Percentiles rank a stretch among this genome's conserved stretches.
phyloP scores from a whole-genome alignment of 352 stramenopile genomes.

The Globisporangium yorkense region DNA sequence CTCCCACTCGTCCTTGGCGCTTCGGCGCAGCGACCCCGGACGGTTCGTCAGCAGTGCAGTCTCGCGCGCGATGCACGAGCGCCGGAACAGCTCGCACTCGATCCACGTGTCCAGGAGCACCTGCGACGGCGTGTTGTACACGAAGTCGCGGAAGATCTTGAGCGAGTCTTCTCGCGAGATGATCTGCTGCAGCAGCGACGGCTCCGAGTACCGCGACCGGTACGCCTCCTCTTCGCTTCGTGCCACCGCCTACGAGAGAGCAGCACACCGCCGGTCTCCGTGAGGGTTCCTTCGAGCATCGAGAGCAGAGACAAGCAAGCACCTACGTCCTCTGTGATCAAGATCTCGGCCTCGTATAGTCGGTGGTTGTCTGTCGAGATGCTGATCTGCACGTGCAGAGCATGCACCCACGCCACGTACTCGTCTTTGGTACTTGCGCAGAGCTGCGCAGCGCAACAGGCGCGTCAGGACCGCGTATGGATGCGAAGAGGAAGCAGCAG shows the following conservation, averaged over 20 bases:
- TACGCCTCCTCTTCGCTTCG: slow-evolving; percentile 51
- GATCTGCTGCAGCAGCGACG: slow-evolving; percentile 60
- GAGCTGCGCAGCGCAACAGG: slow-evolving; percentile 26
- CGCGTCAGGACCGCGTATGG: neutral
- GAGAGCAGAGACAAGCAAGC: neutral
- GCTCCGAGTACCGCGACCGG: slow-evolving; percentile 32
- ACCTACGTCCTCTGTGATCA: slow-evolving; percentile 82
- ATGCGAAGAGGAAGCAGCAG: too few species aligned
- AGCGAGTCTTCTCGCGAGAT: slow-evolving; percentile 68
- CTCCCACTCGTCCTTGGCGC: slow-evolving; percentile 70
- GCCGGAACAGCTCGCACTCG: slow-evolving; percentile 75
- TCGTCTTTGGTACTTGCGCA: slow-evolving; percentile 75
- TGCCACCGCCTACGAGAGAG: slow-evolving; percentile 35
- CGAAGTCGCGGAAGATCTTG: slow-evolving; percentile 80
- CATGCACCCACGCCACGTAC: slow-evolving; percentile 79
- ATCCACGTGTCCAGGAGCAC: slow-evolving; percentile 79
- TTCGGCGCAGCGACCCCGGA: slow-evolving; percentile 23
- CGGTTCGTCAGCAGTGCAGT: slow-evolving; percentile 30
- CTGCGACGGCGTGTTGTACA: slow-evolving; percentile 53
- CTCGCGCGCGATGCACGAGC: slow-evolving; percentile 60
- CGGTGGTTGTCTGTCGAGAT: slow-evolving; percentile 75
- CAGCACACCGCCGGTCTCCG: neutral
- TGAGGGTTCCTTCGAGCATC: slow-evolving; percentile 1
- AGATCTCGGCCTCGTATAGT: slow-evolving; percentile 75
- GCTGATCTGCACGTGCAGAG: slow-evolving; percentile 73